Conservation (phyloP, 805 yeast genomes). For the Candida broadrunensis region DNA sequence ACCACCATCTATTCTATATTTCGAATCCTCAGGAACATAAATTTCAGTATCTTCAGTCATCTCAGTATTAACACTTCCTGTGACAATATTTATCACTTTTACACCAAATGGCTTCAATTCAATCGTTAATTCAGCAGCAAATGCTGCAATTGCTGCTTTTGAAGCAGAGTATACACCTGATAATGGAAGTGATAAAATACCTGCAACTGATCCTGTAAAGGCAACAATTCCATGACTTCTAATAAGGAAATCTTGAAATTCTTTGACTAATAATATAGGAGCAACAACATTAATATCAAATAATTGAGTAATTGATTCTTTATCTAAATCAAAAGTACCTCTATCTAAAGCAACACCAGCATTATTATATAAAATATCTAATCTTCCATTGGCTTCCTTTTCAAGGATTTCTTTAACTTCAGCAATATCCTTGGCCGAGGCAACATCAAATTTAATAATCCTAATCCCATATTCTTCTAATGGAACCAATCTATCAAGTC, state of each 20-base stretch:
- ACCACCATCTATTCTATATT: too few relatives aligned
- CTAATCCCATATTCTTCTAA: too few relatives aligned
- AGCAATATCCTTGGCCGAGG: conserved; percentile 18
- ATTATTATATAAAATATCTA: conserved; percentile 38
- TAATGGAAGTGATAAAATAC: conserved; percentile 23
- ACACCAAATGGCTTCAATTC: conserved; percentile 37
- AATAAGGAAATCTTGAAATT: conserved; percentile 28
- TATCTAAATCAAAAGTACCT: conserved; percentile 27
- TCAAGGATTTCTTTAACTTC: too few relatives aligned
- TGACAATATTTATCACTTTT: too few relatives aligned
- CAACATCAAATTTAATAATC: too few relatives aligned
- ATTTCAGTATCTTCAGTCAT: too few relatives aligned
- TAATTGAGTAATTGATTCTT: conserved; percentile 13
- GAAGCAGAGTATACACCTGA: conserved; percentile 34
- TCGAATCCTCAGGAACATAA: too few relatives aligned
- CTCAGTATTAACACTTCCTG: too few relatives aligned
- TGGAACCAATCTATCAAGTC: too few relatives aligned
- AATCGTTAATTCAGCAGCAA: conserved; percentile 26
- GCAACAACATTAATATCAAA: conserved; percentile 38
- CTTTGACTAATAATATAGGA: conserved; percentile 31
- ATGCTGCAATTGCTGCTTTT: conserved; percentile 35
- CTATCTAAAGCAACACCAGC: conserved; percentile 33
- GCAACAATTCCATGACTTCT: conserved; percentile 30
- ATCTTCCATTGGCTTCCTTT: too few relatives aligned
- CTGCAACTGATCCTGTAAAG: conserved; percentile 34